These are phyloP conservation scores for Sporodiniella umbellata DNA, from an alignment of 371 early-diverging fungal species.

Conservation along the genomic window DNA sequence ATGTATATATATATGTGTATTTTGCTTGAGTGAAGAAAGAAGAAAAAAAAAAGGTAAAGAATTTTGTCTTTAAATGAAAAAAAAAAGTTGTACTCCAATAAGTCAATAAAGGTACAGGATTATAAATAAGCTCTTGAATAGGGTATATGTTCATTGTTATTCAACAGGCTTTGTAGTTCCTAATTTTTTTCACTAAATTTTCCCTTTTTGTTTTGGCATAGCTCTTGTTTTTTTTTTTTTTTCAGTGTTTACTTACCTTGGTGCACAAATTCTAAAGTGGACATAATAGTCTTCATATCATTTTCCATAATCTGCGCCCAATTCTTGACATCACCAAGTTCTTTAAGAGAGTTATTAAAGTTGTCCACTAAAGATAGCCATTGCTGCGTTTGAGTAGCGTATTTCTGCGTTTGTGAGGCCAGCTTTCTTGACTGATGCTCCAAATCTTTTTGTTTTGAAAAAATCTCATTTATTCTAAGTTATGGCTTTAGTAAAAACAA, in stretches of 20 bases:
- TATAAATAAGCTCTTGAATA: too few relatives aligned
- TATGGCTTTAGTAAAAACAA: not conserved
- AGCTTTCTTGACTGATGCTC: conserved; percentile 58
- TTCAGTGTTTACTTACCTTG: conserved; percentile 14
- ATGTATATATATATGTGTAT: too few relatives aligned
- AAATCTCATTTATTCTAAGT: conserved; percentile 50
- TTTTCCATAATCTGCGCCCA: conserved; percentile 67
- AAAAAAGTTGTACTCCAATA: too few relatives aligned
- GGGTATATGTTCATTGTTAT: too few relatives aligned
- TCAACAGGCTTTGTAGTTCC: too few relatives aligned
- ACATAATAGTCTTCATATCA: conserved; percentile 30
- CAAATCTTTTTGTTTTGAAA: conserved; percentile 59
- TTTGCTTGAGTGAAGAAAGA: not conserved
- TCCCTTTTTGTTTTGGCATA: not conserved
- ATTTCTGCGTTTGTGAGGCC: conserved; percentile 42
- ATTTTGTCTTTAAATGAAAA: too few relatives aligned
- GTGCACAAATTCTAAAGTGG: conserved; percentile 29
- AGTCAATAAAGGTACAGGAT: too few relatives aligned
- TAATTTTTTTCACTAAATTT: not conserved
- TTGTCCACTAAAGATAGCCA: conserved; percentile 61
- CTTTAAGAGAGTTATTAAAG: conserved; percentile 65
- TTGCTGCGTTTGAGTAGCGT: conserved; percentile 58
- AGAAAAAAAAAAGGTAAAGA: not conserved
- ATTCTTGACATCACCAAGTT: conserved; percentile 78
- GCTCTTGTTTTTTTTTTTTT: not conserved